Base-by-base conservation (phyloP, 2,329 filamentous ascomycete genomes). In the Botrytis pseudocinerea region DNA sequence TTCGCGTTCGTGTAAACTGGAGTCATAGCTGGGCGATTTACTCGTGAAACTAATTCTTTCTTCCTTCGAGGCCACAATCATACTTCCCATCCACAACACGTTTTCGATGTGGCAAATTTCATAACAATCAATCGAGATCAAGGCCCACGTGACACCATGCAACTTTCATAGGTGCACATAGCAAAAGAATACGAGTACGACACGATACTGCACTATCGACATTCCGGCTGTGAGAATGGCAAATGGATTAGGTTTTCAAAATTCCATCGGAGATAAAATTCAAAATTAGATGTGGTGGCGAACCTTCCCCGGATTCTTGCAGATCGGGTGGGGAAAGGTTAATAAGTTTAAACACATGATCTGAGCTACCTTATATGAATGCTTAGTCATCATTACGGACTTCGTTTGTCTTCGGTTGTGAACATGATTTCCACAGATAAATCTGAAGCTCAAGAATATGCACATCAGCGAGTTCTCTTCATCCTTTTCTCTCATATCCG, bases 131-230 rank as follows among this genome's bases (percentile, higher is more conserved):
- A 40, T 62, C 35, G 60, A 40, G 2, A n/a, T 22, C 18, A 62
- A 62, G n/a, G 28, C 38, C 38, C 38, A 38, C 38, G 38, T 38
- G 38, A 38, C 38, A 38, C 6, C 51, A 54, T 28, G 51, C 14
- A 28, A 8, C n/a, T 16, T 28, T n/a, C 25, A 61, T 40, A 40
- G 35, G 28, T 20, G 4, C 28, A 18, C 22, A 25, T 38, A n/a
- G 20, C 38, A n/a, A 40, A 62, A 40, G 22, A 62, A 62, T 40
- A 62, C 60, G 60, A 62, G 60, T 62, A 62, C 35, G 60, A 61
- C 14, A 14, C 42, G 16, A 14, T 28, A 14, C 14, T 25, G 32
- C 32, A 38, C 18, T 60, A 60, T 20, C 18, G 20, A 20, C 22
- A 61, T n/a, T 40, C 20, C 12, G 35, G 14, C 35, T 40, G 35